Percentiles rank a stretch among this genome's conserved stretches.
These are phyloP conservation scores for Hyphopichia pseudoburtonii DNA, from an alignment of 1,139 yeast genomes.

Conservation along the genomic window DNA sequence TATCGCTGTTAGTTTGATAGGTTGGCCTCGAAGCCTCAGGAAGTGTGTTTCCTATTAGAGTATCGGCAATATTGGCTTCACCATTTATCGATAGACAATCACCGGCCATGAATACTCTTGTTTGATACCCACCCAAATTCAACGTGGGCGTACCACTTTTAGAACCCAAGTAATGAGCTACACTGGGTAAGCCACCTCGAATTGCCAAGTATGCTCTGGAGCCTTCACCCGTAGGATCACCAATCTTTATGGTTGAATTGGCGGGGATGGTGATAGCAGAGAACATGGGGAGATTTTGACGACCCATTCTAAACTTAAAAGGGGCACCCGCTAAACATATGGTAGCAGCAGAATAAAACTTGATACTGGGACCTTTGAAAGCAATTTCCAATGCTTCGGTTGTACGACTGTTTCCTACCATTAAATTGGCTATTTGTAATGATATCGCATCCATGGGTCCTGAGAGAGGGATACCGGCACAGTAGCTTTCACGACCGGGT, in stretches of 20 bases:
- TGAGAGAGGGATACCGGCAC: constrained; percentile 31
- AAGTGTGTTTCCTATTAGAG: constrained; percentile 14
- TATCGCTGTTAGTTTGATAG: constrained; percentile 16
- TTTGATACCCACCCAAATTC: constrained; percentile 36
- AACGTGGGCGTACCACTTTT: constrained; percentile 34
- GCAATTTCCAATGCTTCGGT: constrained; percentile 30
- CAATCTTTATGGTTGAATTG: constrained; percentile 25
- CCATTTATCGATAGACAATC: constrained; percentile 26
- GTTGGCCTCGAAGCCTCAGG: constrained; percentile 18
- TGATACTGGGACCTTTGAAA: constrained; percentile 29
- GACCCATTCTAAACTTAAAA: constrained; percentile 22
- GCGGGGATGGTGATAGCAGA: constrained; percentile 24
- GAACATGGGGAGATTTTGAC: constrained; percentile 23
- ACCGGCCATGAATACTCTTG: constrained; percentile 30
- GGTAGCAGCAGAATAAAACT: constrained; percentile 25
- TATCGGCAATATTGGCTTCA: neutral
- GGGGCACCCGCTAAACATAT: constrained; percentile 26
- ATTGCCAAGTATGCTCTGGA: constrained; percentile 29
- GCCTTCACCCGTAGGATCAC: constrained; percentile 22
- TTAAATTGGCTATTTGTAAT: constrained; percentile 31
- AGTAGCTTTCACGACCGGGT: constrained; percentile 25
- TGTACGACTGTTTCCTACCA: constrained; percentile 25
- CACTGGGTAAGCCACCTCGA: constrained; percentile 35
- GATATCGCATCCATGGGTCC: constrained; percentile 34
- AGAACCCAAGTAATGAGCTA: constrained; percentile 32